Percentiles rank a stretch among this genome's conserved stretches.
phyloP scores from a whole-genome alignment of 805 yeast genomes.

The Suhomyces sp. region DNA sequence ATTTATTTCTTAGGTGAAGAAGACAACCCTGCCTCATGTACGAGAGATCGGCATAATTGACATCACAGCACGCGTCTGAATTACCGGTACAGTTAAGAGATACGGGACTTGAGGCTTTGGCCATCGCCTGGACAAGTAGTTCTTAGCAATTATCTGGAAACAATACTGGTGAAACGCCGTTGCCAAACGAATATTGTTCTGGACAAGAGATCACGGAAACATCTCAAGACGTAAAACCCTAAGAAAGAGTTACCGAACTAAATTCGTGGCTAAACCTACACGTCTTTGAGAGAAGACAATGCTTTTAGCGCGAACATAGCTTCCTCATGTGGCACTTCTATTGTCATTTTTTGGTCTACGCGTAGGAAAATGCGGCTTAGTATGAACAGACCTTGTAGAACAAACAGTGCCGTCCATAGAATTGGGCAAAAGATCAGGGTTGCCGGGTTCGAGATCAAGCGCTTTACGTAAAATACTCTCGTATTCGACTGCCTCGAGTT shows the following conservation, averaged over 20 bases:
- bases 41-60: not conserved
- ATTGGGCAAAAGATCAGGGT: conserved; percentile 20
- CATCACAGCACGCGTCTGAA: not conserved
- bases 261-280: not conserved
- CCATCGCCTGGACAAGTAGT: not conserved
- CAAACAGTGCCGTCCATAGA: not conserved
- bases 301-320: not conserved
- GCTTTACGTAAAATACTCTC: not conserved
- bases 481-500: not conserved
- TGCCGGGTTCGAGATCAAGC: conserved; percentile 6
- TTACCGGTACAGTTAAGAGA: not conserved
- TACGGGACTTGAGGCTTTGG: not conserved
- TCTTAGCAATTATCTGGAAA: not conserved
- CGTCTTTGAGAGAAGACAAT: not conserved
- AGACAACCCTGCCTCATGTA: not conserved
- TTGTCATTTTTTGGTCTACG: not conserved
- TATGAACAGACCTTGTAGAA: not conserved
- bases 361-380: not conserved
- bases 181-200: not conserved
- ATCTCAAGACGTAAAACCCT: not conserved
- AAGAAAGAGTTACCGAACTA: not conserved
- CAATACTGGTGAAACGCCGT: not conserved
- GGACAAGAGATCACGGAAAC: not conserved
- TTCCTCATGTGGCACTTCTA: not conserved
- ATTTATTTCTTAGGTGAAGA: not conserved